Evolutionary conservation across 129 eudicot genomes (phyloP), one percentile per base, ranked within the genome.

Genomic region (Daucus carota): DNA sequence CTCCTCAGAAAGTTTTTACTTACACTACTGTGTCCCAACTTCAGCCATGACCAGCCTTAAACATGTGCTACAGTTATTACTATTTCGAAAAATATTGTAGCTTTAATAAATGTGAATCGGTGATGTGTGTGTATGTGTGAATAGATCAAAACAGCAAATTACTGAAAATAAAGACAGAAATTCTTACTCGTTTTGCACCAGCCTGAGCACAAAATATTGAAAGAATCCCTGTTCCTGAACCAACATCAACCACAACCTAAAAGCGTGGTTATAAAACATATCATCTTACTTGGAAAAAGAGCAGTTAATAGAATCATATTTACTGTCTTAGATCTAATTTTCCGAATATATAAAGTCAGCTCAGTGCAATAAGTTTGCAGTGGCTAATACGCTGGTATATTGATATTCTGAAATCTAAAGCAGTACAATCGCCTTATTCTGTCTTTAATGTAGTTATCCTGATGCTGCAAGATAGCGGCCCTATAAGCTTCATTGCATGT

Each of bases 191-290:
- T 84, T 84, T 91, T 28, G 99, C 99, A 70, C 99, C 99, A 70
- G 99, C 99, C 84, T 89, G 99, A 75, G 99, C 99, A 89, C 99
- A 94, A 85, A 94, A 94, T 76, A 94, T 86, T 22, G 99, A 91
- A 66, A 94, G 93, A 75, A 94, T 94, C 63, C 99, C 99, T 5
- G 99, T 89, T 68, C 99, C 99, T 72, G 96, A 94, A 54, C 99
- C 96, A 83, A 91, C 99, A 79, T 94, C 99, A 76, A 94, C 90
- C 48, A 94, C 97, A 73, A 94, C 97, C 99, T 94, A 81, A 75
- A 67, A 77, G 73, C 44, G 54, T 69, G 43, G 48, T 76, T 15
- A 32, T 8, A 67, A 20, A 67, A 15, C 14, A 36, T 67, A 67
- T 67, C 10, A 67, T 15, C 22, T 32, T 34, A 32, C 29, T 67